Evolutionary conservation across 169 alveolate genomes (phyloP).

Genomic region (Toxoplasma gondii): DNA sequence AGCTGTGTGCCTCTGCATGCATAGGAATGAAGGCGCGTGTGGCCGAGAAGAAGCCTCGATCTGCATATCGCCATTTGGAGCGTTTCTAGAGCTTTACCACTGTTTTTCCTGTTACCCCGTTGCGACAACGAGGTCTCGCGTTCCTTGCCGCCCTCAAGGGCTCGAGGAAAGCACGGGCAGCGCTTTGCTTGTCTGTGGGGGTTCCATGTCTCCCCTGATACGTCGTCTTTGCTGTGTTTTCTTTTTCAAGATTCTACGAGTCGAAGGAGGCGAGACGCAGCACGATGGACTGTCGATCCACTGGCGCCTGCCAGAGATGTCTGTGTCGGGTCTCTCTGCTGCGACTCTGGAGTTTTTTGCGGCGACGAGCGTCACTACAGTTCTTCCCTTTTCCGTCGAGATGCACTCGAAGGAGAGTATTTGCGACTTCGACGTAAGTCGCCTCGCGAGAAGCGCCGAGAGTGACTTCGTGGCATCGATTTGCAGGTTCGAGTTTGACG

Average conservation of each 20-base stretch:
- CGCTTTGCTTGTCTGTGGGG: too few relatives aligned
- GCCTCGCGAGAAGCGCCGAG: background rate
- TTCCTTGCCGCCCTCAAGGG: too few relatives aligned
- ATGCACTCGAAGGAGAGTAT: conserved; percentile 18
- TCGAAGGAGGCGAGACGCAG: conserved; percentile 58
- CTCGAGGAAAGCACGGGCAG: too few relatives aligned
- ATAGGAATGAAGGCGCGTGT: too few relatives aligned
- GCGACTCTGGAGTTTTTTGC: conserved; percentile 62
- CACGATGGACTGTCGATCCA: conserved; percentile 55
- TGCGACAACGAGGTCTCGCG: too few relatives aligned
- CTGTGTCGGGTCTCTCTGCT: background rate
- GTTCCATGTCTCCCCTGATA: too few relatives aligned
- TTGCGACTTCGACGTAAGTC: conserved; percentile 59
- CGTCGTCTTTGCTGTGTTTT: too few relatives aligned
- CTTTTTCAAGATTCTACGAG: conserved; percentile 42
- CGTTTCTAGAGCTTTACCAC: too few relatives aligned
- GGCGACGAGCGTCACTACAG: conserved; percentile 38
- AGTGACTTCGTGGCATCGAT: background rate
- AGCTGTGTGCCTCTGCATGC: too few relatives aligned
- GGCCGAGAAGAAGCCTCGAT: too few relatives aligned
- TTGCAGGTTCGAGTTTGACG: background rate
- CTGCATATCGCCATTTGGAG: too few relatives aligned
- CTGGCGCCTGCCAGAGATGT: conserved; percentile 64
- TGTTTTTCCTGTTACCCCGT: too few relatives aligned
- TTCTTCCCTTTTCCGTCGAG: conserved; percentile 59